These are phyloP conservation scores for Hymenoscyphus infarciens DNA, from an alignment of 2,329 filamentous ascomycete genomes.

Conservation along the genomic window DNA sequence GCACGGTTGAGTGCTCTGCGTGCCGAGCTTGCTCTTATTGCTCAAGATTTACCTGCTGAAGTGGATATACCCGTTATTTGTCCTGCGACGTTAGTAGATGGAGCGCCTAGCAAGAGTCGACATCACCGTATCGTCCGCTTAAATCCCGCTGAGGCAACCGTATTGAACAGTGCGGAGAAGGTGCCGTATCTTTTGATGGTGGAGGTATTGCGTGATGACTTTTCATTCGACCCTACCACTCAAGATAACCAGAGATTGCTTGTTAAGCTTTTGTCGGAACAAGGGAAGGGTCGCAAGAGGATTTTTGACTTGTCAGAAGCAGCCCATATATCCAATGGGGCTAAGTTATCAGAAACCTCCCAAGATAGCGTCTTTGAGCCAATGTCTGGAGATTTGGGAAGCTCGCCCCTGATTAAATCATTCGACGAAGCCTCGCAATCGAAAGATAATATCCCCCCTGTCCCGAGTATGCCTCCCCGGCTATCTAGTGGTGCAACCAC, in stretches of 20 bases:
- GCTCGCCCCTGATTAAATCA: conserved; percentile 63
- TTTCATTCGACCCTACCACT: conserved; percentile 74
- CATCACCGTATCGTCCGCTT: conserved; percentile 81
- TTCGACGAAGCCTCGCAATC: conserved; percentile 46
- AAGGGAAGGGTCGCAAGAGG: conserved; percentile 50
- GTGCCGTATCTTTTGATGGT: conserved; percentile 84
- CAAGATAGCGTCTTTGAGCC: conserved; percentile 80
- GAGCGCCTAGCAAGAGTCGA: conserved; percentile 68
- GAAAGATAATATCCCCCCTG: conserved; percentile 20
- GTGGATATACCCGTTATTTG: conserved; percentile 81
- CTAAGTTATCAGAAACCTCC: conserved; percentile 33
- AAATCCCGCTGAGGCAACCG: conserved; percentile 79
- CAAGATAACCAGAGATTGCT: conserved; percentile 68
- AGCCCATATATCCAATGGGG: conserved; percentile 45
- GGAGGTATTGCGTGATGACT: conserved; percentile 76
- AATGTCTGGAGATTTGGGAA: conserved; percentile 72
- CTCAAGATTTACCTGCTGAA: conserved; percentile 76
- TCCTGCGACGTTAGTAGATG: conserved; percentile 68
- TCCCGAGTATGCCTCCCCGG: conserved; percentile 38
- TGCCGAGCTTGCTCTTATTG: conserved; percentile 76
- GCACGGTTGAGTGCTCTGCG: conserved; percentile 76
- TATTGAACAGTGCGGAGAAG: conserved; percentile 81
- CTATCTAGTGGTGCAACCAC: conserved; percentile 61
- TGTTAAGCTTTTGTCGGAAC: conserved; percentile 53
- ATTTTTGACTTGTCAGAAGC: conserved; percentile 70